Evolutionary conservation across 352 stramenopile genomes (phyloP).

Genomic region (Phytophthora quininea): DNA sequence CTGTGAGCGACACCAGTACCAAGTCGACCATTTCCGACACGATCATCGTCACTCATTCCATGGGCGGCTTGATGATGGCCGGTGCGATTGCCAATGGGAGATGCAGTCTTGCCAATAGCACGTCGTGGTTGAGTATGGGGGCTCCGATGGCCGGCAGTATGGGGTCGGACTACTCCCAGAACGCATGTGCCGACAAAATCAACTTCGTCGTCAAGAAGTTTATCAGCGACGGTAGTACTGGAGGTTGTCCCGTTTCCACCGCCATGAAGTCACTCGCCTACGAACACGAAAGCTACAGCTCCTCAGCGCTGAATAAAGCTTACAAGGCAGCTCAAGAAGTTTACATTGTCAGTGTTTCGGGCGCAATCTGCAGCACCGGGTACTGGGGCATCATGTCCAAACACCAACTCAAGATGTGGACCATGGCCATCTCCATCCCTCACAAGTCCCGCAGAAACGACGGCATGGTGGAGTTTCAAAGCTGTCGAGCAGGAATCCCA

Average conservation of each 20-base stretch:
- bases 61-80: constrained; percentile 25
- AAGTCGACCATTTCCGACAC: constrained; percentile 12
- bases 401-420: constrained; percentile 19
- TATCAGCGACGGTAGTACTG: constrained; percentile 1
- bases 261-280: constrained; percentile 23
- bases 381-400: constrained; percentile 31
- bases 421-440: constrained; percentile 18
- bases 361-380: constrained; percentile 24
- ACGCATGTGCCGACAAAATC: constrained; percentile 11
- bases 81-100: constrained; percentile 29
- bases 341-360: constrained; percentile 28
- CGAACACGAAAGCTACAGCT: constrained; percentile 15
- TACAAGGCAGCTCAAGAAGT: constrained; percentile 22
- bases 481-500: constrained; percentile 39
- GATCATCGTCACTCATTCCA: constrained; percentile 36
- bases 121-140: constrained; percentile 8
- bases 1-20: constrained; percentile 26
- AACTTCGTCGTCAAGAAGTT: constrained; percentile 14
- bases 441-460: constrained; percentile 33
- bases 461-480: constrained; percentile 29
- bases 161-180: constrained; percentile 10
- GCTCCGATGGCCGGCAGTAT: constrained; percentile 18
- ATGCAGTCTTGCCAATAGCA: constrained; percentile 30
- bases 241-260: neutral
- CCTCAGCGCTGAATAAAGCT: constrained; percentile 6